These are phyloP conservation scores for Linnemannia exigua DNA, from an alignment of 192 early-diverging fungal genomes.

Conservation along the genomic window DNA sequence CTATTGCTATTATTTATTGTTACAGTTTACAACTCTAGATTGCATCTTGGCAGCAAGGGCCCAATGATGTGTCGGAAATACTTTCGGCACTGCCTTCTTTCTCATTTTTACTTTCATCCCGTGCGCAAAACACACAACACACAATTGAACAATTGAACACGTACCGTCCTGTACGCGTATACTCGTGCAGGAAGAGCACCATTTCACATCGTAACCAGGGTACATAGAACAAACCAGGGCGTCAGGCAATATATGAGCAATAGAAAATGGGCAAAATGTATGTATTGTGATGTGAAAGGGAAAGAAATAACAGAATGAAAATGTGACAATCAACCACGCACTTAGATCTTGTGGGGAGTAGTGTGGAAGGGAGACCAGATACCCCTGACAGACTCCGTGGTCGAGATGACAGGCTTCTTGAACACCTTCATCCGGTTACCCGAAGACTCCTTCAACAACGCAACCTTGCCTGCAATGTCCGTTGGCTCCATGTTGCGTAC, in stretches of 20 bases:
- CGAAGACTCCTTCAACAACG: conserved; percentile 74
- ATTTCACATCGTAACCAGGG: too few relatives aligned
- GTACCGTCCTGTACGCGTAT: not conserved
- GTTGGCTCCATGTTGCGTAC: conserved; percentile 70
- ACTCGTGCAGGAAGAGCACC: not conserved
- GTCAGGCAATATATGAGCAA: not conserved
- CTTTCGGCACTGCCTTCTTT: not conserved
- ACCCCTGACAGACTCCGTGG: conserved; percentile 83
- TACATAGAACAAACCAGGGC: too few relatives aligned
- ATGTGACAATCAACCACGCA: not conserved
- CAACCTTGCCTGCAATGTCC: conserved; percentile 74
- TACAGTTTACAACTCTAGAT: too few relatives aligned
- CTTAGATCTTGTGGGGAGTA: conserved; percentile 74
- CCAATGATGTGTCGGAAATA: not conserved
- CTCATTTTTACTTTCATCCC: not conserved
- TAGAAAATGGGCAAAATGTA: not conserved
- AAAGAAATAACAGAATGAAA: conserved; percentile 3
- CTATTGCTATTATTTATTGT: too few relatives aligned
- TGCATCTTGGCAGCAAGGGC: not conserved
- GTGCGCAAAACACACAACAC: not conserved
- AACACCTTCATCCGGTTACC: conserved; percentile 73
- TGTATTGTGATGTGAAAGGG: not conserved
- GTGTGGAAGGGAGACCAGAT: conserved; percentile 89
- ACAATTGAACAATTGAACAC: not conserved
- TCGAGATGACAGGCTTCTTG: conserved; percentile 82